Evolutionary conservation across 306 rosid genomes (phyloP), one percentile per base, ranked within the genome.

Genomic region (Sesbania bispinosa): DNA sequence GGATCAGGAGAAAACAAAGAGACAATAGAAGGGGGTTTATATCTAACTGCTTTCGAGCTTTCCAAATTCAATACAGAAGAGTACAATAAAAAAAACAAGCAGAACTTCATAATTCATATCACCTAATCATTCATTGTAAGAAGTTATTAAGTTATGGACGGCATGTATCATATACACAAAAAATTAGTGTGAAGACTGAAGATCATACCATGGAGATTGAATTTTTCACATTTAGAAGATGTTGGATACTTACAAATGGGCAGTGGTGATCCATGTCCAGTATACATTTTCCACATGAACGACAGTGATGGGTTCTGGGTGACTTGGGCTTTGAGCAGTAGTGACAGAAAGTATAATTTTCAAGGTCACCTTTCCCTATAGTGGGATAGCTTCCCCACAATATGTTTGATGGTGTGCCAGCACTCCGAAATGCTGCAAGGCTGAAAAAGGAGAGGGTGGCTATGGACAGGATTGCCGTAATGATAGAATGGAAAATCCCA

Each of bases 191-290:
- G n/a, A n/a, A n/a, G n/a, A 16, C 55, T 8, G 53, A 41, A 51
- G 15, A 59, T 51, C 55, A 24, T 23, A 42, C 35, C 46, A 54
- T 29, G 3, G 64, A 62, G 54, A 45, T 38, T 54, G 33, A 68
- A 61, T 67, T 59, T 58, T 55, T 7, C 7, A 26, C 19, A 21
- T 21, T 23, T n/a, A 64, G 70, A 67, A 67, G 77, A 68, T 66
- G 47, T 71, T 23, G 21, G 69, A 69, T 54, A 84, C 97, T 88
- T 84, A 93, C 98, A 83, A 93, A 93, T 53, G 98, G 98, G 81
- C 98, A 93, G 76, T 93, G 97, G 80, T 93, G 98, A 89, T 93
- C 98, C 98, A 90, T 78, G n/a, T n/a, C n/a, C n/a, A n/a, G n/a
- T n/a, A n/a, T n/a, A n/a, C n/a, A n/a, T n/a, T n/a, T n/a, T n/a